These are phyloP conservation scores for Myochromella boudieri DNA, from an alignment of 768 basidiomycete species.

Conservation along the genomic window DNA sequence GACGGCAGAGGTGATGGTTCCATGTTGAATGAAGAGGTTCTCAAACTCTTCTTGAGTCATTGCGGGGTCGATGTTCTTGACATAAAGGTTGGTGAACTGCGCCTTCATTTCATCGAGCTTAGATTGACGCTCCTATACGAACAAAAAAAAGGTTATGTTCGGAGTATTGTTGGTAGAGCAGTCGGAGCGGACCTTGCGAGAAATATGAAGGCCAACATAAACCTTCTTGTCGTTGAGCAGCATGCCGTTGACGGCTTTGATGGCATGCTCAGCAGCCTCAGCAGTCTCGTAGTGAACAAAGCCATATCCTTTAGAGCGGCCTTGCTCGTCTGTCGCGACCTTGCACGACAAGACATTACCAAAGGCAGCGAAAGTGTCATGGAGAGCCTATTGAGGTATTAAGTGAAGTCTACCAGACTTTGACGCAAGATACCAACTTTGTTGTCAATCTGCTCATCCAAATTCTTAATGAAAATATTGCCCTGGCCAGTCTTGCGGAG, in stretches of 20 bases:
- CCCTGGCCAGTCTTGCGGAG: constrained; percentile 99
- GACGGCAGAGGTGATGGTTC: constrained; percentile 86
- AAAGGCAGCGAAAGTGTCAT: constrained; percentile 99
- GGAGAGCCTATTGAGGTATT: constrained; percentile 69
- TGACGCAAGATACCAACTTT: constrained; percentile 51
- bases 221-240: constrained; percentile 99
- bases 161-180: background rate
- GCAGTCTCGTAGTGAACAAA: constrained; percentile 99
- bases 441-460: constrained; percentile 97
- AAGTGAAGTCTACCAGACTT: background rate
- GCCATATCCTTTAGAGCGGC: constrained; percentile 95
- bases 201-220: constrained; percentile 95
- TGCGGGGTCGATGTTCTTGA: constrained; percentile 93
- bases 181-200: constrained; percentile 71
- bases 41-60: constrained; percentile 85
- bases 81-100: constrained; percentile 97
- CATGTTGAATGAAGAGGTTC: constrained; percentile 72
- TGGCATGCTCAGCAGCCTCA: constrained; percentile 92
- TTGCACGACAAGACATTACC: constrained; percentile 99
- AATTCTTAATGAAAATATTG: constrained; percentile 99
- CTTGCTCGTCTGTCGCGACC: constrained; percentile 94
- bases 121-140: constrained; percentile 97
- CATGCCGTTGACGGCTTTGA: constrained; percentile 99
- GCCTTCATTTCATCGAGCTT: constrained; percentile 98
- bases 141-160: constrained; percentile 31